Conservation (phyloP, 2,329 filamentous ascomycete genomes). For the Fusarium sp. region DNA sequence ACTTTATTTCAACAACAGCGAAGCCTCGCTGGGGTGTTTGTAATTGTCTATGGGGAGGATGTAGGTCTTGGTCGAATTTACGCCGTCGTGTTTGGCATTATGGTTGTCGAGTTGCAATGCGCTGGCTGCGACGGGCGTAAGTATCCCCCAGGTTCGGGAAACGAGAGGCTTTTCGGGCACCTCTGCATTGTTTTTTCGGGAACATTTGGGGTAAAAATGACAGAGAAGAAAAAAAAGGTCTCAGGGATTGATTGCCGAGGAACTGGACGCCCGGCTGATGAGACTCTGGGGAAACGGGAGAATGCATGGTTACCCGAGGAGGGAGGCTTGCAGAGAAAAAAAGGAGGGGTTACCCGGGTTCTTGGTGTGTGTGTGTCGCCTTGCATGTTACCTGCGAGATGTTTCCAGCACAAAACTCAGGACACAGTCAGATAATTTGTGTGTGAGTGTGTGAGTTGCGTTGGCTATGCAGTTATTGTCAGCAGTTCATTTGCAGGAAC, state of each 20-base stretch:
- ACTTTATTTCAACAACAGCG: conserved; percentile 34
- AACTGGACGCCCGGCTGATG: background rate
- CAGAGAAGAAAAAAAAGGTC: background rate
- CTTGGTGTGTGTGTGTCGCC: background rate
- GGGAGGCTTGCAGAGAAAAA: conserved; percentile 77
- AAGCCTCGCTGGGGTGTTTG: background rate
- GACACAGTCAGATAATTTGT: background rate
- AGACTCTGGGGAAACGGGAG: conserved; percentile 5
- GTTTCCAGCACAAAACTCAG: background rate
- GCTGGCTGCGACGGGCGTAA: background rate
- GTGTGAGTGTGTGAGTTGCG: background rate
- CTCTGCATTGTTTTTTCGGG: background rate
- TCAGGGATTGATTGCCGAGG: conserved; percentile 7
- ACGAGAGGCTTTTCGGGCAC: background rate
- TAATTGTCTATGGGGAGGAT: background rate
- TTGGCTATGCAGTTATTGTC: background rate
- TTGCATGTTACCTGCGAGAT: background rate
- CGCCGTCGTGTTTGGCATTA: background rate
- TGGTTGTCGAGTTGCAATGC: background rate
- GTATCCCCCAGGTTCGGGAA: background rate
- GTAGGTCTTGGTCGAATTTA: background rate
- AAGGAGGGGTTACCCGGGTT: background rate
- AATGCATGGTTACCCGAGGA: conserved; percentile 66
- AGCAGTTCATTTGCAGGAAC: background rate
- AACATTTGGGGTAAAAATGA: background rate